Evolutionary conservation across 139 green algal genomes (phyloP), one percentile per base, ranked within the genome.

Genomic region (Micractinium sp.): DNA sequence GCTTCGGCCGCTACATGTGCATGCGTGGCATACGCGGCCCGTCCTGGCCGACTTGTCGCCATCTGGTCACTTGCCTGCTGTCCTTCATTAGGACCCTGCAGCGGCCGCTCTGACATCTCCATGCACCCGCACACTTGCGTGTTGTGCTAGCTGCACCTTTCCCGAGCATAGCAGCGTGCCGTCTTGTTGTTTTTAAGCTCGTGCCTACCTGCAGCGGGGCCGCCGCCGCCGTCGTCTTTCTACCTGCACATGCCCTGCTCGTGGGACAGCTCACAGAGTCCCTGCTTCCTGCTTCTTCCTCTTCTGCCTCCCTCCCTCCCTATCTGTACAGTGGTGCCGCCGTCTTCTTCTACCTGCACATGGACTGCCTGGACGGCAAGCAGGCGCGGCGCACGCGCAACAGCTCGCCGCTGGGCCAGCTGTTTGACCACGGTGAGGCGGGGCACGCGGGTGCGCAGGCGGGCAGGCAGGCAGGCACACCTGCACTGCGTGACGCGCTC

Each of bases 301-400:
- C 3, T 81, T 60, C 4, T 35, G n/a, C 22, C 19, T 77, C 20
- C 14, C 89, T 87, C 92, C 12, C 82, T 92, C 39, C 89, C 36
- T n/a, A n/a, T n/a, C n/a, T n/a, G n/a, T 77, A 60, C 81, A 86
- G 79, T 73, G 93, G 83, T 35, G 79, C 86, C 19, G 82, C 90
- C 3, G 61, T 89, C 1, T 90, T 97, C 39, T 82, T 93, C 39
- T 97, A 97, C 75, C 85, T 97, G 79, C 97, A 98, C 81, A 93
- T 99, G 88, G 98, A 99, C 94, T 97, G 94, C 88, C 92, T 99
- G 35, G 97, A 99, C 73, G 96, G 96, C 90, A 98, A 98, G 92
- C 98, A 99, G 85, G 98, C 98, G 4, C 93, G 98, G 18, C 93
- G 97, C 16, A 99, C 98, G 2, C 89, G 92, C 31, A 97, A 93